Percentiles rank a stretch among this genome's conserved stretches.
Evolutionary conservation across 805 yeast species (phyloP).

Genomic region (Starmerella floris): DNA sequence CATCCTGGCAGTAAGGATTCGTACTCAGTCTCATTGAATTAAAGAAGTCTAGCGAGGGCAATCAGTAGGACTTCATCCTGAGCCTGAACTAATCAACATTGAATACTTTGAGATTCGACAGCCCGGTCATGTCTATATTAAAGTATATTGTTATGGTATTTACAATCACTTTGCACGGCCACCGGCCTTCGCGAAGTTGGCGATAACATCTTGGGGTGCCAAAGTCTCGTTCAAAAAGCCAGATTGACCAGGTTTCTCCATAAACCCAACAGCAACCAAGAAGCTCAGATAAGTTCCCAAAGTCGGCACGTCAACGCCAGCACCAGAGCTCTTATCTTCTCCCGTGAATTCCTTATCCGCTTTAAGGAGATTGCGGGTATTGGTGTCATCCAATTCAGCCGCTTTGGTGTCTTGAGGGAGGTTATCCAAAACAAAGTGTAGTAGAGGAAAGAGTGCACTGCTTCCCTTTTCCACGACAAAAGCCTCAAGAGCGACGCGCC

Average conservation of each 20-base stretch:
- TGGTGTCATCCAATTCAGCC: slow-evolving; percentile 83
- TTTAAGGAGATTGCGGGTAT: slow-evolving; percentile 58
- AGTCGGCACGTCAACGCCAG: slow-evolving; percentile 55
- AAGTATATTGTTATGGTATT: no score
- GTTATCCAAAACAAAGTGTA: slow-evolving; percentile 88
- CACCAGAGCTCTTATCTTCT: slow-evolving; percentile 52
- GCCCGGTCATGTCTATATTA: no score
- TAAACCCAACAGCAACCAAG: slow-evolving; percentile 64
- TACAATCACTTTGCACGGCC: slow-evolving; percentile 27
- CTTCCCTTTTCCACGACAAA: slow-evolving; percentile 66
- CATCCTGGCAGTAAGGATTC: no score
- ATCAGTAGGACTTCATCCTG: no score
- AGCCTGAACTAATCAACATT: no score
- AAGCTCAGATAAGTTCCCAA: slow-evolving; percentile 71
- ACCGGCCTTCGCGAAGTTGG: slow-evolving; percentile 28
- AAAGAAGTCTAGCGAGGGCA: no score
- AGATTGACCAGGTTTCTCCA: slow-evolving; percentile 44
- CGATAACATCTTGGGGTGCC: slow-evolving; percentile 33
- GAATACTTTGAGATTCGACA: no score
- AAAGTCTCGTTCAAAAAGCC: slow-evolving; percentile 32
- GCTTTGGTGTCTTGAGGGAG: slow-evolving; percentile 86
- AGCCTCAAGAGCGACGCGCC: slow-evolving; percentile 67
- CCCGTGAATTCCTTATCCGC: slow-evolving; percentile 53
- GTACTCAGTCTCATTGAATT: no score
- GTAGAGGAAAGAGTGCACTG: slow-evolving; percentile 79